Evolutionary conservation across 2,329 filamentous ascomycete genomes (phyloP).

Genomic region (Colletotrichum tropicale): DNA sequence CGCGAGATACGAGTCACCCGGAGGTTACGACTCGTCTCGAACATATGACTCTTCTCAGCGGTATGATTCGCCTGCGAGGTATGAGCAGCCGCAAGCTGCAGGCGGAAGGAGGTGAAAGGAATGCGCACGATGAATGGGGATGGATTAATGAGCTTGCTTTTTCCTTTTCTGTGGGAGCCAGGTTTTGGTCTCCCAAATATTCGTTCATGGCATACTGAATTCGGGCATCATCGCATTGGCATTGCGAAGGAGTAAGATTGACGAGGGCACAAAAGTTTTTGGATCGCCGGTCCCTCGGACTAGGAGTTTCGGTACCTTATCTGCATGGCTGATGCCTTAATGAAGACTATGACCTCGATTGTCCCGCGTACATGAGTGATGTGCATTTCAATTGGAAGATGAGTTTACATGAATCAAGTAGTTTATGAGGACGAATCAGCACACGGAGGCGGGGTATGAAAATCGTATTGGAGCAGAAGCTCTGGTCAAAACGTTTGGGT

Average conservation of each 20-base stretch:
- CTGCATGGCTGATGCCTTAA: conserved; percentile 8
- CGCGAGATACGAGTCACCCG: conserved; percentile 7
- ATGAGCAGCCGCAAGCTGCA: background rate
- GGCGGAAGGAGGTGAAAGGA: background rate
- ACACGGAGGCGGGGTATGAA: background rate
- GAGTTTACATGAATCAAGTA: background rate
- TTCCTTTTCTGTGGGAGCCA: background rate
- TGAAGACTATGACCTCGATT: conserved; percentile 2
- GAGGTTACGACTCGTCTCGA: conserved; percentile 2
- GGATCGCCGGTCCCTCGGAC: background rate
- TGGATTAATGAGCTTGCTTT: background rate
- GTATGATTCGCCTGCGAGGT: conserved; percentile 5
- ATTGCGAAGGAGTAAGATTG: conserved; percentile 6
- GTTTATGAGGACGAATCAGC: background rate
- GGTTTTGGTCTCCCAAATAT: background rate
- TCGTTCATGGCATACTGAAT: background rate
- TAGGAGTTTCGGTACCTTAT: background rate
- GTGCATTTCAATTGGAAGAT: background rate
- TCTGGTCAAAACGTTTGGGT: background rate
- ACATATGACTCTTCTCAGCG: conserved; percentile 1
- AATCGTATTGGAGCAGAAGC: background rate
- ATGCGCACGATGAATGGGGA: background rate
- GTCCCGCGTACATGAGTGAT: background rate
- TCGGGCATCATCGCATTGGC: background rate
- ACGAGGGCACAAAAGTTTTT: background rate